Evolutionary conservation across 2,329 filamentous ascomycete species (phyloP).

Genomic region (Penicillium olsonii): DNA sequence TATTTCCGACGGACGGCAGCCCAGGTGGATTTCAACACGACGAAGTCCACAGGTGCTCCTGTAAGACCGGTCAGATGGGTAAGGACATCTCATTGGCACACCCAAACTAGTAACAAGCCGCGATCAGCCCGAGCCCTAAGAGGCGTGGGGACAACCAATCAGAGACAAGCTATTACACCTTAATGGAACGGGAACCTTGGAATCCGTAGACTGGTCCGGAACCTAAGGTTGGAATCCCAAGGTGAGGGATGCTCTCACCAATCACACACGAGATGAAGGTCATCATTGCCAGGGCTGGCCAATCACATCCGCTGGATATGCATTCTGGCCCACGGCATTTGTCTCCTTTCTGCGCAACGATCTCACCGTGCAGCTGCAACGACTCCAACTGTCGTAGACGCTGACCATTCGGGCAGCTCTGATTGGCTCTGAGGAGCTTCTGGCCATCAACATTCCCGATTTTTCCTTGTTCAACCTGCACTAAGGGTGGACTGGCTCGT

Average conservation of each 20-base stretch:
- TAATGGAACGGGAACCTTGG: background rate
- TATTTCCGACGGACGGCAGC: background rate
- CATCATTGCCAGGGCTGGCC: constrained; percentile 9
- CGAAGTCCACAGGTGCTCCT: no score
- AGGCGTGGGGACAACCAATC: background rate
- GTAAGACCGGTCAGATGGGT: background rate
- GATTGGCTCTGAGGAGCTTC: constrained; percentile 11
- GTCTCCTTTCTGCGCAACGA: background rate
- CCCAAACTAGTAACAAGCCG: background rate
- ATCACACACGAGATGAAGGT: constrained; percentile 12
- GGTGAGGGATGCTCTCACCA: constrained; percentile 9
- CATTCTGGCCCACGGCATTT: background rate
- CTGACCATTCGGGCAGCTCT: constrained; percentile 16
- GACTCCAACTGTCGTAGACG: background rate
- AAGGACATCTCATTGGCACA: background rate
- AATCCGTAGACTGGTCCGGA: no score
- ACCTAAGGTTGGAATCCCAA: no score
- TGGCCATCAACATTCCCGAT: constrained; percentile 9
- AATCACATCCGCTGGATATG: constrained; percentile 15
- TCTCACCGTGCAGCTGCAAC: background rate
- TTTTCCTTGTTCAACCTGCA: constrained; percentile 9
- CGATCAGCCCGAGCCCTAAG: background rate
- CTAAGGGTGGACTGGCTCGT: constrained; percentile 1
- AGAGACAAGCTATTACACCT: background rate
- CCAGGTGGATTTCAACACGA: background rate